Percentiles rank a stretch among this genome's conserved stretches.
phyloP scores from a whole-genome alignment of 257 asterid genomes.

The Forsythia suspensa region DNA sequence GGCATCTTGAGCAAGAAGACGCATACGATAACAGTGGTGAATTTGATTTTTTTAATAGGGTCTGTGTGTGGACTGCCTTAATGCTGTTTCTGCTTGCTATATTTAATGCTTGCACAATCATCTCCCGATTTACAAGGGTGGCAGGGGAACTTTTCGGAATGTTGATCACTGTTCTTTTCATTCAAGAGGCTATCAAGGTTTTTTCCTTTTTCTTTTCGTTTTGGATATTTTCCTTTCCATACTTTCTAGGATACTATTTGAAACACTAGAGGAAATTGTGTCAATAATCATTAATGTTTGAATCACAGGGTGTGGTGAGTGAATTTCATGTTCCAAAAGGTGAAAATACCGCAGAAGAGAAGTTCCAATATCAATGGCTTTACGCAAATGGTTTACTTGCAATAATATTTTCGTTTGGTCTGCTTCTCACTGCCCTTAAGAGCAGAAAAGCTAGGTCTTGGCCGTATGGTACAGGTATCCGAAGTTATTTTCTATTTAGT shows the following conservation, averaged over 20 bases:
- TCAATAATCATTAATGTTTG: conserved; percentile 5
- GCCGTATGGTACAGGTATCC: conserved; percentile 85
- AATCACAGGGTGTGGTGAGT: conserved; percentile 73
- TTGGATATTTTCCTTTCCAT: neutral
- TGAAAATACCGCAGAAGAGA: conserved; percentile 48
- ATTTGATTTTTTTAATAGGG: conserved; percentile 45
- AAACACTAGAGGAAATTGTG: neutral
- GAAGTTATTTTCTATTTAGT: neutral
- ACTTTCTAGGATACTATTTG: neutral
- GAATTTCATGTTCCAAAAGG: conserved; percentile 74
- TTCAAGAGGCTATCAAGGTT: conserved; percentile 91
- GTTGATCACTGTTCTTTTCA: conserved; percentile 82
- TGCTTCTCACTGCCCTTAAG: conserved; percentile 66
- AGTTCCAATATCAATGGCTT: conserved; percentile 74
- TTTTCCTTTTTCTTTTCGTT: neutral
- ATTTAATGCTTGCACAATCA: conserved; percentile 74
- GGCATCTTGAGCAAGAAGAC: neutral
- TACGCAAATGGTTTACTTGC: conserved; percentile 82
- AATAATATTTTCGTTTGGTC: conserved; percentile 69
- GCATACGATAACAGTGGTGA: neutral
- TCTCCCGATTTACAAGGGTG: conserved; percentile 79
- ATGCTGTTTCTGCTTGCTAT: conserved; percentile 73
- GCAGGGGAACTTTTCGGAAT: conserved; percentile 96
- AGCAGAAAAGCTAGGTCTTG: conserved; percentile 89
- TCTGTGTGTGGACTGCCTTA: conserved; percentile 87